A percentile compares a stretch with the other conserved stretches of the same genome.
phyloP scores from a whole-genome alignment of 2,329 filamentous ascomycete species.

The Emericellopsis atlantica region DNA sequence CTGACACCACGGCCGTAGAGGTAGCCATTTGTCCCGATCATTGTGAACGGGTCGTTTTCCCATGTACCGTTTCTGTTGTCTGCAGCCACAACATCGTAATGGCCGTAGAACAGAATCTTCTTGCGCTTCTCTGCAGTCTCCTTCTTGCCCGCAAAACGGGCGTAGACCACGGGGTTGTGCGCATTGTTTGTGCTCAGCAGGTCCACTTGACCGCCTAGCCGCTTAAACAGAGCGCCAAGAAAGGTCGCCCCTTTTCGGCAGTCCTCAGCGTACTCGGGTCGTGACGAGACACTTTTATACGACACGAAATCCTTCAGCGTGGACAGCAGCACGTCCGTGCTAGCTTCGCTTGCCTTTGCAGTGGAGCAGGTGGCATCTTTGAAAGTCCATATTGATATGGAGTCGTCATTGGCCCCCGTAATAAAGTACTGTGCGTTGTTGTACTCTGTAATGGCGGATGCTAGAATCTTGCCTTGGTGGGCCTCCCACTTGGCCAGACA shows the following conservation, averaged over 20 bases:
- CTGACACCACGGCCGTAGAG: conserved; percentile 93
- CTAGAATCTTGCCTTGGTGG: conserved; percentile 76
- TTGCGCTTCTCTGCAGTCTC: conserved; percentile 55
- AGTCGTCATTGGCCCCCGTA: conserved; percentile 87
- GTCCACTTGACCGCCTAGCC: conserved; percentile 78
- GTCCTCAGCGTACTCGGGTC: conserved; percentile 76
- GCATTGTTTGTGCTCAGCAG: conserved; percentile 72
- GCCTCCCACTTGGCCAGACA: conserved; percentile 68
- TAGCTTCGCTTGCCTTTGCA: conserved; percentile 22
- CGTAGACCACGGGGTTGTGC: conserved; percentile 87
- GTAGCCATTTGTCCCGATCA: conserved; percentile 82
- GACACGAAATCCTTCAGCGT: conserved; percentile 78
- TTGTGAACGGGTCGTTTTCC: conserved; percentile 77
- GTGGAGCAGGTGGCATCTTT: conserved; percentile 25
- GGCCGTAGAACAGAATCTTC: conserved; percentile 90
- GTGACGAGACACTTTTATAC: conserved; percentile 83
- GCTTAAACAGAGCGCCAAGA: conserved; percentile 80
- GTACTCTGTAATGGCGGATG: conserved; percentile 63
- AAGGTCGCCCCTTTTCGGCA: conserved; percentile 89
- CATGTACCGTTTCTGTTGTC: conserved; percentile 74
- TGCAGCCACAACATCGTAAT: conserved; percentile 93
- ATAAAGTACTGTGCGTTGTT: conserved; percentile 73
- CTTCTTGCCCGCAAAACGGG: conserved; percentile 70
- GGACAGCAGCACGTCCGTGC: conserved; percentile 42
- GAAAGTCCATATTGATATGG: conserved; percentile 80